Base-by-base conservation (phyloP, 345 rosid species). In the Erodium maritimum region DNA sequence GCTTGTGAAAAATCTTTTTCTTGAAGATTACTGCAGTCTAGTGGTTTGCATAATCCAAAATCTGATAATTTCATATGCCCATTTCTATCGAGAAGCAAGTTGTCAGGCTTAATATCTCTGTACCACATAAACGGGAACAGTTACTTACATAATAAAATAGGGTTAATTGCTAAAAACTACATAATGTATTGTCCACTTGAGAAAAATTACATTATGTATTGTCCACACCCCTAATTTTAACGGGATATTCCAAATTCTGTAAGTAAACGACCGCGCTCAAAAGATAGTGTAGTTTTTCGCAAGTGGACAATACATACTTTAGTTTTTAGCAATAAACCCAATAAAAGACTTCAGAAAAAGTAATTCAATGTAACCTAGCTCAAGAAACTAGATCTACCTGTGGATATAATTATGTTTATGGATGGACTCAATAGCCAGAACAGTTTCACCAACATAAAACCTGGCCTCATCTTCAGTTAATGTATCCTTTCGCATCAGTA, bases 91-190 rank as follows among this genome's bases (percentile, higher is more conserved):
- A 93, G 94, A 46, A 93, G 86, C 80, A 91, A 75, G 80, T 91
- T 91, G 65, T 91, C 98, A 46, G 98, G 98, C 75, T 91, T 91
- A 78, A 93, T 86, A 72, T 93, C 99, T 73, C 99, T 93, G 86
- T 67, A 69, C 63, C 57, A 67, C 42, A 56, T 50, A 54, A 69
- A 71, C 7, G 42, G 29, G 1, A 52, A 56, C 23, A 24, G 54
- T 68, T 50, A 11, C 19, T 59, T 23, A 25, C n/a, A 48, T 24
- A 57, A 34, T 54, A 52, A 19, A 54, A 51, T 52, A 50, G 50
- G 8, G n/a, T n/a, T n/a, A n/a, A n/a, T n/a, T n/a, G n/a, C n/a
- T n/a, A n/a, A n/a, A n/a, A n/a, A n/a, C n/a, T n/a, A n/a, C n/a
- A n/a, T n/a, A n/a, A n/a, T n/a, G n/a, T n/a, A n/a, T n/a, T n/a